Conservation (phyloP, 2,329 filamentous ascomycete genomes). For the Diaporthe citriasiana region DNA sequence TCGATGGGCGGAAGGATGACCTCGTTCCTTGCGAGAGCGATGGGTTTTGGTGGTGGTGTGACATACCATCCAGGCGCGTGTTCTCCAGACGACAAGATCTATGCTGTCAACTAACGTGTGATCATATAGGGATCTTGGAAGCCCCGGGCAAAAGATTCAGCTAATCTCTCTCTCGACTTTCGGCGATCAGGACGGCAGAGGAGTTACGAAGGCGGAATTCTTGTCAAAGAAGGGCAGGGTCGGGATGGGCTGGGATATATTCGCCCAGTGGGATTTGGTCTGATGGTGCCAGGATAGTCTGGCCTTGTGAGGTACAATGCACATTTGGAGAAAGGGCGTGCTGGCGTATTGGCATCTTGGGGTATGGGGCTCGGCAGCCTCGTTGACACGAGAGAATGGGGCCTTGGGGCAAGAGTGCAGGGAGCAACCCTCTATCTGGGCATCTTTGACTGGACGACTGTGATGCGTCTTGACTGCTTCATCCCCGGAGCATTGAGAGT, state of each 20-base stretch:
- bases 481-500: constrained; percentile 19
- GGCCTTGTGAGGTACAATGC: not conserved
- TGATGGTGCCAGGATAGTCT: constrained; percentile 41
- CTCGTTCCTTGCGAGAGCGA: constrained; percentile 82
- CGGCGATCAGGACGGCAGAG: constrained; percentile 62
- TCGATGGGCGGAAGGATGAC: constrained; percentile 77
- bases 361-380: constrained; percentile 15
- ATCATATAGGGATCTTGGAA: constrained; percentile 68
- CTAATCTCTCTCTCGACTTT: constrained; percentile 71
- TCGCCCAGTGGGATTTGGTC: constrained; percentile 66
- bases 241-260: constrained; percentile 59
- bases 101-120: constrained; percentile 6
- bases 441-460: not conserved
- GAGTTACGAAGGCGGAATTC: constrained; percentile 64
- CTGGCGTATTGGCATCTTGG: not conserved
- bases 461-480: not conserved
- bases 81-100: not conserved
- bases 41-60: constrained; percentile 84
- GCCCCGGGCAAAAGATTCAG: constrained; percentile 76
- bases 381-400: not conserved
- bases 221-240: constrained; percentile 59
- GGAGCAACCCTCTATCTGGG: constrained; percentile 24
- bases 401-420: not conserved
- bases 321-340: not conserved
- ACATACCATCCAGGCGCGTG: constrained; percentile 69